Conservation (phyloP, 2,329 filamentous ascomycete species). For the Thielaviopsis punctulata region DNA sequence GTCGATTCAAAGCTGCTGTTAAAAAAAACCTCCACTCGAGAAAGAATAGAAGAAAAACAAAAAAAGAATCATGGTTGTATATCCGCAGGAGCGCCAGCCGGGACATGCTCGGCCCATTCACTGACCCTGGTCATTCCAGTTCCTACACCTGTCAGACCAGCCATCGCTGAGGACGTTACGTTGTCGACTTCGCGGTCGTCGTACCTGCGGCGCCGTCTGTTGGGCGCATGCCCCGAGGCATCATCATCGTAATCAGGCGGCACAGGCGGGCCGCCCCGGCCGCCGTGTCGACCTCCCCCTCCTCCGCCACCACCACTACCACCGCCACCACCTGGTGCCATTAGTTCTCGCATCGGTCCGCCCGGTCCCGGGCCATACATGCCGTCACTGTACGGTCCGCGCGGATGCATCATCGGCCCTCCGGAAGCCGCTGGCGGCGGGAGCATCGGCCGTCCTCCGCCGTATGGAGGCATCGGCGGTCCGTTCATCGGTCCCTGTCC, state of each 20-base stretch:
- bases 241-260: slow-evolving; percentile 11
- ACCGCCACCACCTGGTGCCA: not conserved
- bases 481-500: slow-evolving; percentile 1
- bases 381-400: slow-evolving; percentile 2
- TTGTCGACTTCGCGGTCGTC: slow-evolving; percentile 8
- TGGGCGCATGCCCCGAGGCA: slow-evolving; percentile 10
- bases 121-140: slow-evolving; percentile 30
- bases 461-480: slow-evolving; percentile 5
- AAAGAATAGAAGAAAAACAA: not conserved
- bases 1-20: not conserved
- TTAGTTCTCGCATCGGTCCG: slow-evolving; percentile 9
- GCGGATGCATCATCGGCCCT: slow-evolving; percentile 4
- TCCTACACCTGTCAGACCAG: slow-evolving; percentile 28
- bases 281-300: slow-evolving; percentile 6
- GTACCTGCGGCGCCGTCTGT: slow-evolving; percentile 12
- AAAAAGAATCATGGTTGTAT: not conserved
- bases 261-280: slow-evolving; percentile 2
- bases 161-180: slow-evolving; percentile 25
- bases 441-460: slow-evolving; percentile 4
- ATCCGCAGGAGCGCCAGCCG: slow-evolving; percentile 24
- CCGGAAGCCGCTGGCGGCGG: slow-evolving; percentile 3
- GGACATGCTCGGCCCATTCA: slow-evolving; percentile 32
- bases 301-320: slow-evolving; percentile 2
- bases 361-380: slow-evolving; percentile 10
- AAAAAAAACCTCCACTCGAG: not conserved